These are phyloP conservation scores for Keithomyces neogunnii DNA, from an alignment of 2,329 filamentous ascomycete genomes.

Conservation along the genomic window DNA sequence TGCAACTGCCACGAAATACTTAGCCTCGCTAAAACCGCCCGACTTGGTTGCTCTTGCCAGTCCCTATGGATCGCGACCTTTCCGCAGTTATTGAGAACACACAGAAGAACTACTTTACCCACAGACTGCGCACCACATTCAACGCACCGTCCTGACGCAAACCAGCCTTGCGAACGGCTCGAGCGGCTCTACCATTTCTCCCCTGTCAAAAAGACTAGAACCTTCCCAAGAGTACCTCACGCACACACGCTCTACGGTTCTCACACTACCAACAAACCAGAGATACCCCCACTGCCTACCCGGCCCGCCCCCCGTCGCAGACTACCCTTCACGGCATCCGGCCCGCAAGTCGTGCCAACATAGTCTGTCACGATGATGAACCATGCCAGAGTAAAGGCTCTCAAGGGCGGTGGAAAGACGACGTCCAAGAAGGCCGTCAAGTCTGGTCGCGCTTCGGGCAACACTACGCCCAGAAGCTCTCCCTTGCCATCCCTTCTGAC, in stretches of 20 bases:
- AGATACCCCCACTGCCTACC: too few species aligned
- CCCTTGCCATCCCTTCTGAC: slow-evolving; percentile 47
- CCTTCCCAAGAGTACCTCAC: too few species aligned
- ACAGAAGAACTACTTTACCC: neutral
- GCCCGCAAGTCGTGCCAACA: neutral
- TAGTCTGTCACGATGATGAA: slow-evolving; percentile 38
- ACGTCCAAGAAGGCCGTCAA: slow-evolving; percentile 58
- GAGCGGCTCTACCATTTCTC: neutral
- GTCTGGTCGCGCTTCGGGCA: slow-evolving; percentile 49
- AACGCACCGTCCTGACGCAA: slow-evolving; percentile 4
- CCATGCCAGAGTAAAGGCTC: slow-evolving; percentile 58
- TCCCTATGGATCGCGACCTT: slow-evolving; percentile 6
- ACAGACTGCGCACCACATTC: neutral
- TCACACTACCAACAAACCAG: too few species aligned
- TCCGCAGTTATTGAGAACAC: neutral
- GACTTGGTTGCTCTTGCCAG: neutral
- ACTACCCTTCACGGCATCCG: neutral
- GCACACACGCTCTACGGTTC: too few species aligned
- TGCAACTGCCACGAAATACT: neutral
- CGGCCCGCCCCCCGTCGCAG: neutral
- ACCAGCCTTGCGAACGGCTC: neutral
- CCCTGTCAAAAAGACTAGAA: too few species aligned
- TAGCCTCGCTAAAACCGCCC: neutral
- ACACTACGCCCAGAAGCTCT: slow-evolving; percentile 48
- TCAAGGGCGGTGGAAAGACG: slow-evolving; percentile 64